phyloP scores from a whole-genome alignment of 1,139 yeast species.

The Yarrowia galli region DNA sequence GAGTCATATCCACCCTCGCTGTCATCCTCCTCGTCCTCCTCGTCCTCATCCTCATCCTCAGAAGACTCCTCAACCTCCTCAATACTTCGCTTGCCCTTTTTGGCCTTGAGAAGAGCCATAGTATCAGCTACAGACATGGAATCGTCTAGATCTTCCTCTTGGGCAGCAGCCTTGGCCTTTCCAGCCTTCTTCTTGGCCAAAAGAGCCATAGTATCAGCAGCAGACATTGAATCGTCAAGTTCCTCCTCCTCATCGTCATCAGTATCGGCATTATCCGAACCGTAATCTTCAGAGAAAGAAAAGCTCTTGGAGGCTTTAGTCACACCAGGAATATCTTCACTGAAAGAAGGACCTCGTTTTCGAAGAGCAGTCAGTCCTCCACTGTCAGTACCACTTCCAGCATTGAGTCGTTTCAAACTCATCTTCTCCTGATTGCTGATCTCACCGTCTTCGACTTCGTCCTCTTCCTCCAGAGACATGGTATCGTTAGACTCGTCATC shows the following conservation, averaged over 20 bases:
- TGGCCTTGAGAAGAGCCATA: constrained; percentile 46
- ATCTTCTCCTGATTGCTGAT: background rate
- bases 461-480: background rate
- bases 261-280: constrained; percentile 2
- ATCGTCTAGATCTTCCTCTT: background rate
- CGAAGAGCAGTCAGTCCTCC: constrained; percentile 7
- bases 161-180: background rate
- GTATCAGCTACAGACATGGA: constrained; percentile 42
- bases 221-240: background rate
- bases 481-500: background rate
- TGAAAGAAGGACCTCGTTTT: constrained; percentile 3
- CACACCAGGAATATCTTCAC: background rate
- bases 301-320: constrained; percentile 8
- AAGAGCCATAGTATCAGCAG: constrained; percentile 4
- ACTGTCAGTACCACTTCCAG: constrained; percentile 8
- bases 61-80: constrained; percentile 9
- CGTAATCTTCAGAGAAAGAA: constrained; percentile 10
- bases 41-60: constrained; percentile 22
- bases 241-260: constrained; percentile 11
- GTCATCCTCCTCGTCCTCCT: background rate
- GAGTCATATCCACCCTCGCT: constrained; percentile 52
- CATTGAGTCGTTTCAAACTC: background rate
- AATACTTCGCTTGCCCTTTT: constrained; percentile 41
- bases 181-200: constrained; percentile 1
- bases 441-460: background rate